Conservation (phyloP, 2,329 filamentous ascomycete genomes). For the Claviceps paspali region DNA sequence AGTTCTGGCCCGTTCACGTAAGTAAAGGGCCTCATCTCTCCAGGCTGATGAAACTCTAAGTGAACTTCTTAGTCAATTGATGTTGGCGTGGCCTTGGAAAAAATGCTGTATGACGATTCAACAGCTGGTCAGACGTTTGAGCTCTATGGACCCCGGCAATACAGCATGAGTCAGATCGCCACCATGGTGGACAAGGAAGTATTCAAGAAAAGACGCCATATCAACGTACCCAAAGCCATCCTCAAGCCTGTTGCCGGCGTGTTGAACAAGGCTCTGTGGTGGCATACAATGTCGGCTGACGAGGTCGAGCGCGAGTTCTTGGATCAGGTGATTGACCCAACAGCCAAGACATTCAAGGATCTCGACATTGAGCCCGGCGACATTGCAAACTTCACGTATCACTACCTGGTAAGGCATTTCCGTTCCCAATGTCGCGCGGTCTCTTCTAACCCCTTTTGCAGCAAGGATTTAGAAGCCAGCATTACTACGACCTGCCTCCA, state of each 20-base stretch:
- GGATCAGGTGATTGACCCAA: slow-evolving; percentile 79
- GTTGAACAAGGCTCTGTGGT: slow-evolving; percentile 78
- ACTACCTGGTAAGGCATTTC: slow-evolving; percentile 65
- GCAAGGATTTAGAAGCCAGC: slow-evolving; percentile 81
- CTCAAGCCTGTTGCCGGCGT: slow-evolving; percentile 60
- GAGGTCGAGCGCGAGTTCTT: slow-evolving; percentile 86
- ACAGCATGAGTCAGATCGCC: slow-evolving; percentile 76
- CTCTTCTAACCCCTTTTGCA: slow-evolving; percentile 25
- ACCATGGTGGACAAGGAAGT: slow-evolving; percentile 86
- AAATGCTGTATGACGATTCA: slow-evolving; percentile 79
- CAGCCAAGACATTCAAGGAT: slow-evolving; percentile 90
- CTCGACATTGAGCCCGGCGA: slow-evolving; percentile 81
- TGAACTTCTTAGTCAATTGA: slow-evolving; percentile 53
- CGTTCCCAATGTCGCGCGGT: not conserved
- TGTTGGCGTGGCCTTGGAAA: slow-evolving; percentile 74
- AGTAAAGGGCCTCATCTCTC: slow-evolving; percentile 10
- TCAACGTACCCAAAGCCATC: slow-evolving; percentile 75
- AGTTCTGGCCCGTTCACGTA: slow-evolving; percentile 83
- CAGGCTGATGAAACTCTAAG: not conserved
- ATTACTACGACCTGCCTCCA: slow-evolving; percentile 85
- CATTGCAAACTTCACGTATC: slow-evolving; percentile 73
- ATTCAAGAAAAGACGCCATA: slow-evolving; percentile 71
- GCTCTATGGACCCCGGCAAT: slow-evolving; percentile 85
- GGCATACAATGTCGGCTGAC: slow-evolving; percentile 68
- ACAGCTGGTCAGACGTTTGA: slow-evolving; percentile 87